Percentiles rank a stretch among this genome's conserved stretches.
These are phyloP conservation scores for Talaromyces thailandensis DNA, from an alignment of 495 filamentous ascomycete species.

Conservation along the genomic window DNA sequence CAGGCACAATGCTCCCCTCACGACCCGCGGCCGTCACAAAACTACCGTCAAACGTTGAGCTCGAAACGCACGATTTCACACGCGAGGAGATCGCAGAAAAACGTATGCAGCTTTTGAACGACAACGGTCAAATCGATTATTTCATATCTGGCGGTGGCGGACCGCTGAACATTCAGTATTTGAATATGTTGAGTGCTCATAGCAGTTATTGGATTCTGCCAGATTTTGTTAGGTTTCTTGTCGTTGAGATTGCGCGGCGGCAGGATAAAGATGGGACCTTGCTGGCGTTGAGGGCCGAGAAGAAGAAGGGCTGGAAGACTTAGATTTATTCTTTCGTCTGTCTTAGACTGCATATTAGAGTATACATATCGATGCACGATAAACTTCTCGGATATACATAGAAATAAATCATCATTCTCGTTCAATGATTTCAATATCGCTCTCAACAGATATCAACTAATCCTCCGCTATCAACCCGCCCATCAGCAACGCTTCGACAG, in stretches of 20 bases:
- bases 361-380: neutral
- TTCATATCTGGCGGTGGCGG: constrained; percentile 72
- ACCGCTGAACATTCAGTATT: constrained; percentile 84
- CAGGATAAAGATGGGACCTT: constrained; percentile 61
- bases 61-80: constrained; percentile 92
- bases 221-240: constrained; percentile 81
- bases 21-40: constrained; percentile 44
- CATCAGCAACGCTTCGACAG: constrained; percentile 55
- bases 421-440: neutral
- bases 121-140: constrained; percentile 92
- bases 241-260: constrained; percentile 73
- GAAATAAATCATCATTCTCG: neutral
- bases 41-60: constrained; percentile 81
- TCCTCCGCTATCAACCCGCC: constrained; percentile 28
- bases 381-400: neutral
- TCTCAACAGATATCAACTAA: constrained; percentile 10
- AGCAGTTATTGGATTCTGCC: constrained; percentile 82
- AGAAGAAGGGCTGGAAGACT: constrained; percentile 46
- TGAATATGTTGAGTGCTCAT: constrained; percentile 97
- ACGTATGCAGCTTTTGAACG: constrained; percentile 79
- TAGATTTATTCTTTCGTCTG: neutral
- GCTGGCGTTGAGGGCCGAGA: constrained; percentile 62
- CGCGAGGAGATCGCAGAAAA: constrained; percentile 89
- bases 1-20: constrained; percentile 15
- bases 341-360: neutral